These are phyloP conservation scores for Phytopythium ostracodes DNA, from an alignment of 352 stramenopile species.

Conservation along the genomic window DNA sequence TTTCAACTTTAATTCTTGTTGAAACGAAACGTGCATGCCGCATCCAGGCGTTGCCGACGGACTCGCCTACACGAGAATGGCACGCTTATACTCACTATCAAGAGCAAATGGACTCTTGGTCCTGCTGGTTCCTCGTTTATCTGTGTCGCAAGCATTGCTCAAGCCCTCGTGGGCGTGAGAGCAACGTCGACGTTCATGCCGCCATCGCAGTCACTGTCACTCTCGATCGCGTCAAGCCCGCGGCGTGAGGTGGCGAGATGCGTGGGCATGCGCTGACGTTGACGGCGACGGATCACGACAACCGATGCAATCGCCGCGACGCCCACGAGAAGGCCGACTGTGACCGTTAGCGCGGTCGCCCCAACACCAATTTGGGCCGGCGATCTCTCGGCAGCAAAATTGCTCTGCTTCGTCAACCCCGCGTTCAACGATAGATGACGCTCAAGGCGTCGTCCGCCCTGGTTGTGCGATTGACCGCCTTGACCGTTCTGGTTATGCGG, in stretches of 20 bases:
- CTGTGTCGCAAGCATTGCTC: background rate
- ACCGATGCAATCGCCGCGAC: constrained; percentile 15
- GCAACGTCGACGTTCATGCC: constrained; percentile 14
- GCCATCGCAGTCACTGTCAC: constrained; percentile 7
- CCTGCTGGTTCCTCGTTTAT: background rate
- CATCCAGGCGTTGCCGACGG: too few relatives aligned
- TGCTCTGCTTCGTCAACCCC: too few relatives aligned
- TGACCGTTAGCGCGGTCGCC: constrained; percentile 12
- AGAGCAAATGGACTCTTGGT: too few relatives aligned
- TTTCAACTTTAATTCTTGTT: too few relatives aligned
- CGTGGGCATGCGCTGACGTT: constrained; percentile 5
- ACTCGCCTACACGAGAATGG: too few relatives aligned
- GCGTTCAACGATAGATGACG: background rate
- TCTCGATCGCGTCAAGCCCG: background rate
- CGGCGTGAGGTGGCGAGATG: constrained; percentile 1
- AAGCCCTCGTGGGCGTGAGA: constrained; percentile 21
- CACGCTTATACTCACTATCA: too few relatives aligned
- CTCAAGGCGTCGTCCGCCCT: constrained; percentile 1
- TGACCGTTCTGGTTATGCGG: background rate
- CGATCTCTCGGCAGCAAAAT: constrained; percentile 9
- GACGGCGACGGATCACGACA: constrained; percentile 8
- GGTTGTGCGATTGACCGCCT: constrained; percentile 1
- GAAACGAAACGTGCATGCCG: too few relatives aligned
- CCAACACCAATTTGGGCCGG: constrained; percentile 3
- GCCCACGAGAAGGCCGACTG: constrained; percentile 16